These are phyloP conservation scores for Colletotrichum agaves DNA, from an alignment of 2,329 filamentous ascomycete genomes.

Conservation along the genomic window DNA sequence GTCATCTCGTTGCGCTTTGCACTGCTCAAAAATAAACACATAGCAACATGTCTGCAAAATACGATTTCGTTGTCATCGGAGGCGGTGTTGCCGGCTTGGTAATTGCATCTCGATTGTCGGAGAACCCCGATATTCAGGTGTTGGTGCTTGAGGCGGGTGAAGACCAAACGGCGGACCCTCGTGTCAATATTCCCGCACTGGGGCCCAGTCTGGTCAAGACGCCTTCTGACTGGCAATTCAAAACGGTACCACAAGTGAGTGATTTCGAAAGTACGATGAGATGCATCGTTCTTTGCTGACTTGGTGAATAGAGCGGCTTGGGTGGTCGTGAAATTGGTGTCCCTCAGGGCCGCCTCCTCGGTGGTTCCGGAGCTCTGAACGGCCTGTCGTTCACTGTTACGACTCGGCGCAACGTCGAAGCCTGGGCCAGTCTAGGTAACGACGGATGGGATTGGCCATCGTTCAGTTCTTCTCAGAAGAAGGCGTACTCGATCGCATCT, in stretches of 20 bases:
- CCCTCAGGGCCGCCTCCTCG: constrained; percentile 40
- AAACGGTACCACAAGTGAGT: constrained; percentile 42
- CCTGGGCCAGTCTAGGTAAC: constrained; percentile 44
- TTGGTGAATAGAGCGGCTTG: constrained; percentile 24
- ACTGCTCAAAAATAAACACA: constrained; percentile 3
- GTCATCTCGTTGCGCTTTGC: background rate
- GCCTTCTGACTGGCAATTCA: constrained; percentile 42
- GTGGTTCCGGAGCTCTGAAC: constrained; percentile 46
- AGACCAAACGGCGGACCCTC: constrained; percentile 42
- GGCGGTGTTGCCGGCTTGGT: constrained; percentile 37
- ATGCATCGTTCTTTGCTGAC: constrained; percentile 3
- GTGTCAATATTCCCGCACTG: constrained; percentile 41
- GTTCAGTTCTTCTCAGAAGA: constrained; percentile 37
- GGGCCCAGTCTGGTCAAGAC: constrained; percentile 42
- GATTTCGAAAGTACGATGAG: background rate
- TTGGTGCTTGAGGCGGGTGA: constrained; percentile 45
- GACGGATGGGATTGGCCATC: constrained; percentile 43
- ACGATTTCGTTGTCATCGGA: constrained; percentile 37
- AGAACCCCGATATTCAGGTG: constrained; percentile 39
- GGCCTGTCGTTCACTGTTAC: constrained; percentile 41
- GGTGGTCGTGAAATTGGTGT: constrained; percentile 38
- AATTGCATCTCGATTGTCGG: constrained; percentile 35
- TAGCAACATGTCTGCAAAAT: constrained; percentile 39
- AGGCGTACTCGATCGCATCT: constrained; percentile 23
- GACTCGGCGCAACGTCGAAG: constrained; percentile 41